phyloP scores from a whole-genome alignment of 257 asterid species.

The Solanum chiquidenum region DNA sequence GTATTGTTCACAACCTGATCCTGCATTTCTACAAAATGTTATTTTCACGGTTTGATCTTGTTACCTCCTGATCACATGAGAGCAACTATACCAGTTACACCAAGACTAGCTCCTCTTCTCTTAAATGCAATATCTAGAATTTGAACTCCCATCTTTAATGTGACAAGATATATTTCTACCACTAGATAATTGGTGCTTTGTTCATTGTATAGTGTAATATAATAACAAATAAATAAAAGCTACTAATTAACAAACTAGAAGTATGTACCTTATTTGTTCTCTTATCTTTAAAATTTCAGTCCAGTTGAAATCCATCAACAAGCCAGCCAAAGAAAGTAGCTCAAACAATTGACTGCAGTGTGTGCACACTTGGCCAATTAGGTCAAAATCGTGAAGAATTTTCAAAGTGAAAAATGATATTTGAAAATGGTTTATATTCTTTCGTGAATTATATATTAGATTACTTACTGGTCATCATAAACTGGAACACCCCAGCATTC shows the following conservation, averaged over 20 bases:
- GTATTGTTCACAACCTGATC: rapidly evolving
- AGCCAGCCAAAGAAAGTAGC: conserved; percentile 78
- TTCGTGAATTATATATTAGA: not conserved
- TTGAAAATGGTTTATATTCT: no score
- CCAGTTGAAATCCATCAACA: conserved; percentile 94
- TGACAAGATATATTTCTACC: not conserved
- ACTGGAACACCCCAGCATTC: conserved; percentile 99
- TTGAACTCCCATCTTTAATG: not conserved
- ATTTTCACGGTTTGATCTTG: no score
- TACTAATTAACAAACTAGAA: not conserved
- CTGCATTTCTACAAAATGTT: no score
- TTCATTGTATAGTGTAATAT: not conserved
- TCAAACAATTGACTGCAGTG: conserved; percentile 62
- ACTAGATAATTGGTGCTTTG: not conserved
- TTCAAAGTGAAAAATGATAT: not conserved
- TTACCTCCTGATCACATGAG: not conserved
- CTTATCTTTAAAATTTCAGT: conserved; percentile 71
- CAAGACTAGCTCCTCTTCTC: no score
- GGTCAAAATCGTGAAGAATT: not conserved
- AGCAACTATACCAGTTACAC: no score
- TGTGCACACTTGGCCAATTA: not conserved
- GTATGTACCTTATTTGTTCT: conserved; percentile 43
- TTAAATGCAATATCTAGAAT: no score
- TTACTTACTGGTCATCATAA: conserved; percentile 76
- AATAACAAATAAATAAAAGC: not conserved